A percentile compares a stretch with the other conserved stretches of the same genome.
Conservation (phyloP, 1,284 basidiomycete genomes). For the Psilocybe mexicana region DNA sequence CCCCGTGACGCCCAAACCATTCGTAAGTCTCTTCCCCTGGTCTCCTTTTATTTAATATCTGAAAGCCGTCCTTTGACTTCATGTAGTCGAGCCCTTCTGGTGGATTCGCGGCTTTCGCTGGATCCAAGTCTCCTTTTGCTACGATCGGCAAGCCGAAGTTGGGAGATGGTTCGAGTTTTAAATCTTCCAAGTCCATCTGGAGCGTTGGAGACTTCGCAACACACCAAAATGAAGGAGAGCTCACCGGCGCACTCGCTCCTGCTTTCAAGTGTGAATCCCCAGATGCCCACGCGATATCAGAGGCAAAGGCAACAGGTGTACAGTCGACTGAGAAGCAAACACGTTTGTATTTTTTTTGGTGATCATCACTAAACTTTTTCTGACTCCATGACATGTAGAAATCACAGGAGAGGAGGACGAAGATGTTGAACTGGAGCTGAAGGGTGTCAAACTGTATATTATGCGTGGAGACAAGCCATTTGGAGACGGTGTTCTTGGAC, state of each 20-base stretch:
- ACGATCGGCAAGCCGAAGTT: slow-evolving; percentile 20
- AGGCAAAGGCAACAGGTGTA: slow-evolving; percentile 17
- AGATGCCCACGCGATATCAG: slow-evolving; percentile 24
- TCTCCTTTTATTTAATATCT: background rate
- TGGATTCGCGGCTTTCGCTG: slow-evolving; percentile 24
- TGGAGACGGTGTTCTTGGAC: slow-evolving; percentile 58
- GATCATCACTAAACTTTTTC: slow-evolving; percentile 1
- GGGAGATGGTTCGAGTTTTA: slow-evolving; percentile 1
- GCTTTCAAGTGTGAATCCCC: slow-evolving; percentile 9
- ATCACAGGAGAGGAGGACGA: slow-evolving; percentile 68
- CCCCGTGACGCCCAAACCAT: slow-evolving; percentile 14
- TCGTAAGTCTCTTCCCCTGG: slow-evolving; percentile 8
- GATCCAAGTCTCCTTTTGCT: slow-evolving; percentile 42
- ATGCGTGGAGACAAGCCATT: slow-evolving; percentile 63
- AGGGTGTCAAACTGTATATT: slow-evolving; percentile 57
- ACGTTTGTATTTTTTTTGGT: slow-evolving; percentile 26
- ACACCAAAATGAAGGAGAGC: slow-evolving; percentile 19
- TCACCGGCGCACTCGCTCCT: background rate
- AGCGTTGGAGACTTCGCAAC: slow-evolving; percentile 9
- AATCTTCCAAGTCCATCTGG: slow-evolving; percentile 23
- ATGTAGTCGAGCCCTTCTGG: slow-evolving; percentile 18
- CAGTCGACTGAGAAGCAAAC: slow-evolving; percentile 22
- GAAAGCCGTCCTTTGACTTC: background rate
- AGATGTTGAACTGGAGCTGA: slow-evolving; percentile 51
- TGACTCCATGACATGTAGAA: slow-evolving; percentile 29